Evolutionary conservation across 352 stramenopile genomes (phyloP).

Genomic region (Phytophthora ramorum): DNA sequence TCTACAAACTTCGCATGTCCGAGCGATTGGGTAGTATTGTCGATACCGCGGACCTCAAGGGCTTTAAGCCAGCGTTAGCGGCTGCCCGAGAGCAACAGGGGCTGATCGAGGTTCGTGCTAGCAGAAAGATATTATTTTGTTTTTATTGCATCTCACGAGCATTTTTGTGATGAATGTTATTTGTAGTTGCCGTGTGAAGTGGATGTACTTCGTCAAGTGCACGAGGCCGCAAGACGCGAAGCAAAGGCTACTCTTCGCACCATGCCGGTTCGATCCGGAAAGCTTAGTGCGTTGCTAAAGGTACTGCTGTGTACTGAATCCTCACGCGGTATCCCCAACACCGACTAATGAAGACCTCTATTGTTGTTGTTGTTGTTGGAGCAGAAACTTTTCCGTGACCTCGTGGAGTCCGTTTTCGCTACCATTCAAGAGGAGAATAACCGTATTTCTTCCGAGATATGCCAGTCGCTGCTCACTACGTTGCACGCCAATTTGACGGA

Average conservation of each 20-base stretch:
- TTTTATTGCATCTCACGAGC: neutral
- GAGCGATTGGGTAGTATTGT: conserved; percentile 72
- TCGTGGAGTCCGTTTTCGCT: conserved; percentile 69
- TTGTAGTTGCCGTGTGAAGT: conserved; percentile 72
- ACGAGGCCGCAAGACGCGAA: conserved; percentile 59
- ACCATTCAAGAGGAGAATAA: conserved; percentile 83
- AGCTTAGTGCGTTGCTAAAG: conserved; percentile 66
- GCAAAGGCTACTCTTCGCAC: conserved; percentile 49
- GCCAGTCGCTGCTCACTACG: conserved; percentile 58
- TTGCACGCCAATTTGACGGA: conserved; percentile 68
- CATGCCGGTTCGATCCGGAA: conserved; percentile 76
- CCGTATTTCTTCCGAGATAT: conserved; percentile 64
- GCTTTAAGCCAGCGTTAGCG: conserved; percentile 54
- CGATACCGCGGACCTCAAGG: conserved; percentile 71
- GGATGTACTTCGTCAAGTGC: conserved; percentile 51
- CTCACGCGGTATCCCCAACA: neutral
- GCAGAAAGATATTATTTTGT: neutral
- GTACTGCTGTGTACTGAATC: conserved; percentile 31
- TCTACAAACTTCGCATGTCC: conserved; percentile 82
- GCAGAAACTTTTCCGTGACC: conserved; percentile 84
- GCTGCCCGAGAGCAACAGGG: conserved; percentile 32
- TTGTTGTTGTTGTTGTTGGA: conserved; percentile 4
- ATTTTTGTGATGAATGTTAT: conserved; percentile 8
- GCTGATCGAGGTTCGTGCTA: conserved; percentile 48
- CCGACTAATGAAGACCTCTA: neutral